Percentiles rank a stretch among this genome's conserved stretches.
Evolutionary conservation across 176 grass and related monocot species (phyloP).

Genomic region (Olyra latifolia): DNA sequence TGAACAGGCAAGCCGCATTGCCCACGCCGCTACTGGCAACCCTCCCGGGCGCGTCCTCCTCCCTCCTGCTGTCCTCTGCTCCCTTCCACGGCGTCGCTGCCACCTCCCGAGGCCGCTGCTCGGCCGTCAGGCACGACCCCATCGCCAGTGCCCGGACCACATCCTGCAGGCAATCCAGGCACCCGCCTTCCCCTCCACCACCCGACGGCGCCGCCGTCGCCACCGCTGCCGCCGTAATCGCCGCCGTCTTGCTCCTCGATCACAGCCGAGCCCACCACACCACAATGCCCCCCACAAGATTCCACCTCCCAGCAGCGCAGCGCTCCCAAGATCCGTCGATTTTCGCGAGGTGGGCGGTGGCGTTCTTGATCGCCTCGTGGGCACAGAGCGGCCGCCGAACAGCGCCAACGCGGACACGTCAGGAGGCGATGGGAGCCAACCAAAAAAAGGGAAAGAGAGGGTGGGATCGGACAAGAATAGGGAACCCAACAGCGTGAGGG

Average conservation of each 20-base stretch:
- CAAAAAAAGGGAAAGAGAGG: not conserved
- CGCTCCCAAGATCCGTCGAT: conserved; percentile 25
- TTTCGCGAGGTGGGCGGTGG: not conserved
- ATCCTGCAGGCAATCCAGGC: conserved; percentile 42
- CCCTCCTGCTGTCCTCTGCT: conserved; percentile 21
- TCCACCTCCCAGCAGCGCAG: not conserved
- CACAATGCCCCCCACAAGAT: not conserved
- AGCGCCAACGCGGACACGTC: conserved; percentile 18
- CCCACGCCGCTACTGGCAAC: conserved; percentile 48
- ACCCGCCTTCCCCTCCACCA: conserved; percentile 13
- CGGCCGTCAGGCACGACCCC: conserved; percentile 45
- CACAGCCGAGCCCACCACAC: not conserved
- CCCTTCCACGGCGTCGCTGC: not conserved
- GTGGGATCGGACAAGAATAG: conserved; percentile 26
- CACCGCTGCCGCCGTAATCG: conserved; percentile 10
- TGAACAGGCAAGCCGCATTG: conserved; percentile 54
- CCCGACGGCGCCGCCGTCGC: conserved; percentile 28
- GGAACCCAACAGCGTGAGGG: not conserved
- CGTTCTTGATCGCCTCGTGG: conserved; percentile 7
- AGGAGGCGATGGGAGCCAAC: not conserved
- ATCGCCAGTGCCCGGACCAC: conserved; percentile 37
- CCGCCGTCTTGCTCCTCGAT: conserved; percentile 16
- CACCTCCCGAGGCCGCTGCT: not conserved
- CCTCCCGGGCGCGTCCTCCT: conserved; percentile 34
- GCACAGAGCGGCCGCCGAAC: not conserved